Conservation (phyloP, 345 rosid genomes). For the Gossypium longicalyx region DNA sequence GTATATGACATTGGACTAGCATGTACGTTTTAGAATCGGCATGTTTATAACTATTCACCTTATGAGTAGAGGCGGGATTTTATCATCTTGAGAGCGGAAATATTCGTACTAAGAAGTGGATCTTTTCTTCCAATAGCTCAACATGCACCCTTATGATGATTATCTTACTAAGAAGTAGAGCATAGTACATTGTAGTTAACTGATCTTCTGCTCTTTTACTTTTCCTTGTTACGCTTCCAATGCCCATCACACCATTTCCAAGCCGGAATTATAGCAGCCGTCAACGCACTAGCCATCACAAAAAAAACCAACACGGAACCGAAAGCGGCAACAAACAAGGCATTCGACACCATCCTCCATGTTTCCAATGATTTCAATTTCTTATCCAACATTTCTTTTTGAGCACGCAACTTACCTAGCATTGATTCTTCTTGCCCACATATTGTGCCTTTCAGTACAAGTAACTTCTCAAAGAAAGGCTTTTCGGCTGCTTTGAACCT, state of each 20-base stretch:
- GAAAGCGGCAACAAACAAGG: no score
- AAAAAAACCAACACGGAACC: no score
- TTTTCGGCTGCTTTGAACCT: slow-evolving; percentile 61
- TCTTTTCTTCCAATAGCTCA: no score
- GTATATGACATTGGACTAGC: no score
- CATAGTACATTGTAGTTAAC: slow-evolving; percentile 43
- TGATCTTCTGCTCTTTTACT: slow-evolving; percentile 53
- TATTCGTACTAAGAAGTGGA: no score
- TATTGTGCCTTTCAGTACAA: slow-evolving; percentile 42
- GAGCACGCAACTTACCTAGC: slow-evolving; percentile 43
- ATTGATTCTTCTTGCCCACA: slow-evolving; percentile 32
- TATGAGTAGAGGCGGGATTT: no score
- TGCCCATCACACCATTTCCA: slow-evolving; percentile 81
- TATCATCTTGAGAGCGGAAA: no score
- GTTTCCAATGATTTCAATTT: no score
- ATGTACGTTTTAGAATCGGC: slow-evolving; percentile 21
- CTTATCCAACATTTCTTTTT: no score
- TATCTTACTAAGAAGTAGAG: slow-evolving; percentile 62
- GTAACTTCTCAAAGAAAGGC: slow-evolving; percentile 74
- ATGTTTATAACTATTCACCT: no score
- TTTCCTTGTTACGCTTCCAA: slow-evolving; percentile 60
- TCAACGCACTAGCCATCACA: no score
- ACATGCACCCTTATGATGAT: neutral
- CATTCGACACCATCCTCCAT: no score
- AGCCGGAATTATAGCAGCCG: slow-evolving; percentile 16